Conservation (phyloP, 2,329 filamentous ascomycete genomes). For the Monilinia fructicola region DNA sequence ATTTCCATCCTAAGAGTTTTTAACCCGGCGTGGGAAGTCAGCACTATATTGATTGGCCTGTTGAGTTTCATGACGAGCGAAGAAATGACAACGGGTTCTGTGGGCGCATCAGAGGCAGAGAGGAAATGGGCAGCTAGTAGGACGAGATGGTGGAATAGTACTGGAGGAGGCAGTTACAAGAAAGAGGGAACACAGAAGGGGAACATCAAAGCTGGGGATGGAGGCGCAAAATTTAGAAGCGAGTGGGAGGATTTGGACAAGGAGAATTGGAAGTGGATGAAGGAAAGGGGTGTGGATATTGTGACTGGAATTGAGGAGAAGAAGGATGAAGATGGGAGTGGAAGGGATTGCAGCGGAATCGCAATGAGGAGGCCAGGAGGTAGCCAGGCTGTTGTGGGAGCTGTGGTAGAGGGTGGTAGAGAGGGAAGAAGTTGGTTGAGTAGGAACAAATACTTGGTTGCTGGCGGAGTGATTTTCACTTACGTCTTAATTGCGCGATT, state of each 20-base stretch:
- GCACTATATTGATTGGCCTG: conserved; percentile 90
- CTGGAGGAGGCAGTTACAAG: conserved; percentile 60
- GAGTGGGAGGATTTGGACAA: conserved; percentile 89
- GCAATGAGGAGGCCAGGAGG: conserved; percentile 62
- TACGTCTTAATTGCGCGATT: conserved; percentile 83
- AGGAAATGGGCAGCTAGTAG: conserved; percentile 73
- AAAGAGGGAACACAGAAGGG: conserved; percentile 56
- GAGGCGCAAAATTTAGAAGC: conserved; percentile 81
- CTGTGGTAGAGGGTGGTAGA: conserved; percentile 76
- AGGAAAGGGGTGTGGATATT: conserved; percentile 74
- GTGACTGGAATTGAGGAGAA: conserved; percentile 65
- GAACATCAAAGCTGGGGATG: conserved; percentile 87
- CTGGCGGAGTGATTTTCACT: conserved; percentile 68
- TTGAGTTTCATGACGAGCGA: conserved; percentile 98
- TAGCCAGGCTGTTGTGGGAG: conserved; percentile 54
- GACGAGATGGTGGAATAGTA: conserved; percentile 95
- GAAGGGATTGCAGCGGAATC: conserved; percentile 57
- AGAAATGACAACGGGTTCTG: conserved; percentile 94
- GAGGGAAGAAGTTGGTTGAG: conserved; percentile 79
- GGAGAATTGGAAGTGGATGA: conserved; percentile 93
- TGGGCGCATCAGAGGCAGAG: conserved; percentile 75
- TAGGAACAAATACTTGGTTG: conserved; percentile 74
- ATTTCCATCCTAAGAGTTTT: conserved; percentile 99
- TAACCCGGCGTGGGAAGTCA: conserved; percentile 98
- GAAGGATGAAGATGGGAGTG: conserved; percentile 51